These are phyloP conservation scores for Diplodia intermedia DNA, from an alignment of 2,329 filamentous ascomycete genomes.

Conservation along the genomic window DNA sequence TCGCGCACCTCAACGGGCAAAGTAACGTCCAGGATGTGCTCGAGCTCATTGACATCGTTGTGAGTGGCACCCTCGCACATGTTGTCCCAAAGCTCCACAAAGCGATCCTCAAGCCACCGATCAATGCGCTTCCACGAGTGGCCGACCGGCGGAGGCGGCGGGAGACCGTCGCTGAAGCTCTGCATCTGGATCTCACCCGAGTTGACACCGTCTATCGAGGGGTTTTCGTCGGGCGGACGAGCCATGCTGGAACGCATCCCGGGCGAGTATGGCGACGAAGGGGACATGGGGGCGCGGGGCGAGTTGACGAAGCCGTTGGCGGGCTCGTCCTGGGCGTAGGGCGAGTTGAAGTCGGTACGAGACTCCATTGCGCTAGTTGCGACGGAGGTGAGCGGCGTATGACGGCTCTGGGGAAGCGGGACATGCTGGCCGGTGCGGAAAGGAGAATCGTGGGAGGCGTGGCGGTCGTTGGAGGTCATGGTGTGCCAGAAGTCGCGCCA, in stretches of 20 bases:
- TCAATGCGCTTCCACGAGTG: slow-evolving; percentile 97
- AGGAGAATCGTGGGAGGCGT: slow-evolving; percentile 91
- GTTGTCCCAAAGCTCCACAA: slow-evolving; percentile 92
- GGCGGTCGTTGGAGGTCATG: slow-evolving; percentile 76
- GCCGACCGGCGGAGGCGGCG: slow-evolving; percentile 82
- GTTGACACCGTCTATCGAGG: slow-evolving; percentile 68
- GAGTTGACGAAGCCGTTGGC: slow-evolving; percentile 67
- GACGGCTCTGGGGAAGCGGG: slow-evolving; percentile 80
- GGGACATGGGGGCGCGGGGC: slow-evolving; percentile 63
- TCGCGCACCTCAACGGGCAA: slow-evolving; percentile 93
- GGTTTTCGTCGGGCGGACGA: slow-evolving; percentile 67
- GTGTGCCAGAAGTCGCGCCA: slow-evolving; percentile 95
- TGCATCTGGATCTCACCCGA: slow-evolving; percentile 94
- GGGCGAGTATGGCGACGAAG: slow-evolving; percentile 81
- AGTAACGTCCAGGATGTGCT: slow-evolving; percentile 93
- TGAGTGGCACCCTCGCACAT: slow-evolving; percentile 88
- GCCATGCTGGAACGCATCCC: slow-evolving; percentile 83
- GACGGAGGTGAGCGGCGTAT: slow-evolving; percentile 83
- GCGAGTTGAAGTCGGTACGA: slow-evolving; percentile 78
- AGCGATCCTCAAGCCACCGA: slow-evolving; percentile 91
- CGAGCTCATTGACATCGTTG: slow-evolving; percentile 96
- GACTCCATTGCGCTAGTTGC: slow-evolving; percentile 87
- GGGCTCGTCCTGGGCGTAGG: slow-evolving; percentile 77
- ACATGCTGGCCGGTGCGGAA: slow-evolving; percentile 91
- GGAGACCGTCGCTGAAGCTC: slow-evolving; percentile 88